Evolutionary conservation across 345 rosid species (phyloP).

Genomic region (Corchorus olitorius): DNA sequence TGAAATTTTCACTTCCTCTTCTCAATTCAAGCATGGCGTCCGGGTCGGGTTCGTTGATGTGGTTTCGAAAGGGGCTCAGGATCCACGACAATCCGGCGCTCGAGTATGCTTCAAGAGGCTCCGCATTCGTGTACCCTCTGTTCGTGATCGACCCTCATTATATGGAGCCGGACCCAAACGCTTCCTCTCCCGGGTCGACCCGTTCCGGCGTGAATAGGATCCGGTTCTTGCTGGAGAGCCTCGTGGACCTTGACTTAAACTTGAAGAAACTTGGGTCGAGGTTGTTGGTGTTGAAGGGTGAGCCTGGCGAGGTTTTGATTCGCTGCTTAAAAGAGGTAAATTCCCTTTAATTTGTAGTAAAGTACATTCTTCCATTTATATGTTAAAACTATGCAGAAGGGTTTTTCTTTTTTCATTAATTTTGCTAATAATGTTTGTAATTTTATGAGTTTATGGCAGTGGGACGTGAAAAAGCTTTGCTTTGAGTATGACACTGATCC

Average conservation of each 20-base stretch:
- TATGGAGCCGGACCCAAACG: conserved; percentile 71
- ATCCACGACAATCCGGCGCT: conserved; percentile 96
- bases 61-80: conserved; percentile 95
- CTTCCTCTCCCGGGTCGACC: conserved; percentile 72
- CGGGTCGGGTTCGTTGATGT: conserved; percentile 64
- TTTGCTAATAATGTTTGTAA: not conserved
- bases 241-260: conserved; percentile 63
- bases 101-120: conserved; percentile 53
- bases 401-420: not conserved
- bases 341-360: not conserved
- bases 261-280: conserved; percentile 65
- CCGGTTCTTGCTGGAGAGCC: conserved; percentile 78
- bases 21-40: conserved; percentile 42
- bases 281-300: conserved; percentile 63
- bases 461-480: conserved; percentile 78
- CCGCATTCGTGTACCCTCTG: conserved; percentile 63
- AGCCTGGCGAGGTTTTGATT: conserved; percentile 62
- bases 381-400: not conserved
- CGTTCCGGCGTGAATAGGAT: conserved; percentile 79
- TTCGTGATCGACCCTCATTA: conserved; percentile 88
- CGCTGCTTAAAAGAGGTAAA: conserved; percentile 76
- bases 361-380: not conserved
- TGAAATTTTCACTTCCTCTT: not conserved
- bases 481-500: conserved; percentile 88
- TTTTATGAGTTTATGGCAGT: conserved; percentile 44